Evolutionary conservation across 371 early-diverging fungal species (phyloP), one percentile per base, ranked within the genome.

Genomic region (Funneliformis caledonium): DNA sequence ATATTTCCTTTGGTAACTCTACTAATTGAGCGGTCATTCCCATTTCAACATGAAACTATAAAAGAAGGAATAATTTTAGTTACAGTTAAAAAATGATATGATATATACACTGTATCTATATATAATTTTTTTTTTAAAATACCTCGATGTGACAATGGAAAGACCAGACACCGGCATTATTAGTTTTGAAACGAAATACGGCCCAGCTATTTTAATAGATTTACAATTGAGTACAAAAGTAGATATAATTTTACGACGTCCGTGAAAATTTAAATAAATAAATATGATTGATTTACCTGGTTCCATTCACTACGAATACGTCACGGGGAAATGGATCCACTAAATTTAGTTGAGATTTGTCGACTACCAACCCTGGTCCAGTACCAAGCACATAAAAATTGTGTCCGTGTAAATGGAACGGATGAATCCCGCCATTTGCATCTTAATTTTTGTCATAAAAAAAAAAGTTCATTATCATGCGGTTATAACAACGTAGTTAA

Each of bases 351-450:
- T 0, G 5, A 43, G 47, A 12, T 16, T 37, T 3, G 11, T 52
- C 43, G 42, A 31, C 43, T 11, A n/a, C 26, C 37, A 33, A 1
- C 5, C 61, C 61, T 56, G 19, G n/a, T 19, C 74, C 74, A 2
- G 52, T 16, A 1, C 74, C 74, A 47, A 73, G 47, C 16, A n/a
- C 16, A 16, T 33, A 73, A 33, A 75, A 75, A 5, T 6, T 45
- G n/a, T 75, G 76, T 10, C 76, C 76, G 37, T 75, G 76, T 33
- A 75, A 12, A 61, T 75, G 76, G 4, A 75, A 61, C 16, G 76
- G 76, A 60, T 75, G 76, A 33, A 59, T 1, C 10, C 11, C 59
- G 1, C 8, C 16, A 31, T 37, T 52, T 11, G 12, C 8, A 43
- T 75, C 52, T 52, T 50, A 56, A 69, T 69, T 72, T 10, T 37